Base-by-base conservation (phyloP, 352 stramenopile species). In the Globisporangium ultimum region DNA sequence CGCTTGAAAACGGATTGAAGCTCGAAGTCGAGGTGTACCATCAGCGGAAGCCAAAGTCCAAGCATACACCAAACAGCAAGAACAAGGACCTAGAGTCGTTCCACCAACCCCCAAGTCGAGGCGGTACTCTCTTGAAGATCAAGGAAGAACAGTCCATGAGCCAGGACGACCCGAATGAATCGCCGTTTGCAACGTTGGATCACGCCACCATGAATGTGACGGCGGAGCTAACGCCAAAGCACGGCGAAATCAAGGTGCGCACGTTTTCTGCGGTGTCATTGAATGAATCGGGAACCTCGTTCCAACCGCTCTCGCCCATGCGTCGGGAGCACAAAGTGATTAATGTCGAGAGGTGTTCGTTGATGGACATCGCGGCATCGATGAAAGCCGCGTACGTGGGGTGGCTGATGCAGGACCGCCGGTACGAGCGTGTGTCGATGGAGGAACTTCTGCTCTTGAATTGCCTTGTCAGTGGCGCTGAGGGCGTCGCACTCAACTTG, bases 401-500 rank as follows among this genome's bases (percentile, higher is more conserved):
- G 69, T 91, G 80, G 80, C 67, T 91, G 15, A 83, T 93, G 76
- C 81, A 89, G 64, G 74, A 65, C 43, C 71, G 80, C 18, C 79
- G 81, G 14, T 92, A 80, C 64, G 78, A 91, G 53, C 77, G 76
- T 40, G 79, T 91, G 10, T 78, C 79, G 22, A 91, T 93, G 81
- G 84, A 93, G 53, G 81, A 91, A 48, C 66, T 93, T 24, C 62
- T 93, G 36, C 68, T 93, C 38, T 71, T 93, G 22, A 93, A 91
- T 53, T 93, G 84, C 53, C 64, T 93, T n/a, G 78, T 93, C 17
- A 91, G 81, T 51, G 84, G 80, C 12, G 80, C 81, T n/a, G 80
- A 89, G 18, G 80, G 82, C 40, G 89, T 93, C 54, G 84, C 81
- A 2, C 74, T 63, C 14, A 87, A 88, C 36, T 61, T 93, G 7